phyloP scores from a whole-genome alignment of 305 asterid species.

The Rubia balearica region DNA sequence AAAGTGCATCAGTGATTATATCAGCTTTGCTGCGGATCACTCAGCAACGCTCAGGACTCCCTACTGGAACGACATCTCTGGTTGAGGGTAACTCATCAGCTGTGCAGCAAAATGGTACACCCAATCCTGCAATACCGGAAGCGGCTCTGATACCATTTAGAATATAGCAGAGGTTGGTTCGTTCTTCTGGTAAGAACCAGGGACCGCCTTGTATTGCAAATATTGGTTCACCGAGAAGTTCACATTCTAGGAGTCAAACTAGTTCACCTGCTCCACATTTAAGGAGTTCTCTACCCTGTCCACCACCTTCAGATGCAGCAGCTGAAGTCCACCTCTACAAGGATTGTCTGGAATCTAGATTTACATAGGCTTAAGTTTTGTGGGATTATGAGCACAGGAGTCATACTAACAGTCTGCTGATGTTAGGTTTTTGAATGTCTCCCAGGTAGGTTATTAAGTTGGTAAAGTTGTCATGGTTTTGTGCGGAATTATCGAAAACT shows the following conservation, averaged over 20 bases:
- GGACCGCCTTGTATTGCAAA: slow-evolving; percentile 12
- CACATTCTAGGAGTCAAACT: slow-evolving; percentile 9
- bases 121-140: too few species aligned
- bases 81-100: not conserved
- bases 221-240: slow-evolving; percentile 5
- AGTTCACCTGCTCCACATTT: slow-evolving; percentile 55
- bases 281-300: slow-evolving; percentile 15
- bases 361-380: not conserved
- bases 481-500: too few species aligned
- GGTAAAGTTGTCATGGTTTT: too few species aligned
- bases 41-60: not conserved
- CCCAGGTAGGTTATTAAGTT: not conserved
- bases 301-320: not conserved
- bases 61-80: not conserved
- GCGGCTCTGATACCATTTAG: slow-evolving; percentile 7
- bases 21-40: slow-evolving; percentile 21
- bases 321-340: not conserved
- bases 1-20: slow-evolving; percentile 17
- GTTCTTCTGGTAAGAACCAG: not conserved
- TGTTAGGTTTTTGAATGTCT: not conserved
- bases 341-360: not conserved
- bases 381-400: not conserved
- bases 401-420: not conserved
- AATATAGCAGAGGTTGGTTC: slow-evolving; percentile 5
- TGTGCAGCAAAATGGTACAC: too few species aligned